These are phyloP conservation scores for Septoria petroselini DNA, from an alignment of 2,329 filamentous ascomycete genomes.

Conservation along the genomic window DNA sequence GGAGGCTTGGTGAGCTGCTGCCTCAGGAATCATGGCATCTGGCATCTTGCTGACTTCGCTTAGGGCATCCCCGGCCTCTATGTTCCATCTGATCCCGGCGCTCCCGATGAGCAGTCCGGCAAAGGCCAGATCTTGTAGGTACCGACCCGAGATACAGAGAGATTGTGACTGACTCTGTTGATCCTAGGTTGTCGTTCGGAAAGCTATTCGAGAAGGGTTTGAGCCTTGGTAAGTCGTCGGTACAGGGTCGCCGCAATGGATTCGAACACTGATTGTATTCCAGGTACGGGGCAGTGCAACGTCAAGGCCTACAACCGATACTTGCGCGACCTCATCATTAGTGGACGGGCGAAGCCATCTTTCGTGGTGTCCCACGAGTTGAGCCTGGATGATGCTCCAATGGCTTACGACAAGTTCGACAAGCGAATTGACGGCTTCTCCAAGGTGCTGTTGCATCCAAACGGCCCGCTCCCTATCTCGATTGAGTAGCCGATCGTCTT, in stretches of 20 bases:
- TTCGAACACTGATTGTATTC: neutral
- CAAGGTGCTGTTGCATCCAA: conserved; percentile 66
- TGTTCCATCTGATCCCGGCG: conserved; percentile 57
- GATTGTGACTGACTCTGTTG: neutral
- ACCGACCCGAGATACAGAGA: neutral
- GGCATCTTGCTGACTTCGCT: conserved; percentile 7
- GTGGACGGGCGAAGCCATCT: conserved; percentile 62
- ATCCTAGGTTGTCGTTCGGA: conserved; percentile 2
- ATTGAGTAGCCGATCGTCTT: too few relatives aligned
- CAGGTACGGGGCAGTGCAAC: conserved; percentile 60
- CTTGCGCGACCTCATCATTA: conserved; percentile 62
- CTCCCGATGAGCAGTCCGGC: conserved; percentile 58
- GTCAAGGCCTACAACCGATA: conserved; percentile 67
- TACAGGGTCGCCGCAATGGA: neutral
- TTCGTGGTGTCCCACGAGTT: conserved; percentile 67
- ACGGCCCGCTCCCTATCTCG: conserved; percentile 44
- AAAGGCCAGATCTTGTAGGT: conserved; percentile 57
- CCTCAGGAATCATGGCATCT: conserved; percentile 44
- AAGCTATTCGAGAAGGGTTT: conserved; percentile 63
- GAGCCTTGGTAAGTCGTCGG: conserved; percentile 42
- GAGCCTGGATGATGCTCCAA: conserved; percentile 58
- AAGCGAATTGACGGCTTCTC: conserved; percentile 64
- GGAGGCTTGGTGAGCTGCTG: conserved; percentile 54
- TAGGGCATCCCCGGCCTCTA: conserved; percentile 31
- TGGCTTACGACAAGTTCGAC: conserved; percentile 57